These are phyloP conservation scores for Colletotrichum horii DNA, from an alignment of 2,329 filamentous ascomycete species.

Conservation along the genomic window DNA sequence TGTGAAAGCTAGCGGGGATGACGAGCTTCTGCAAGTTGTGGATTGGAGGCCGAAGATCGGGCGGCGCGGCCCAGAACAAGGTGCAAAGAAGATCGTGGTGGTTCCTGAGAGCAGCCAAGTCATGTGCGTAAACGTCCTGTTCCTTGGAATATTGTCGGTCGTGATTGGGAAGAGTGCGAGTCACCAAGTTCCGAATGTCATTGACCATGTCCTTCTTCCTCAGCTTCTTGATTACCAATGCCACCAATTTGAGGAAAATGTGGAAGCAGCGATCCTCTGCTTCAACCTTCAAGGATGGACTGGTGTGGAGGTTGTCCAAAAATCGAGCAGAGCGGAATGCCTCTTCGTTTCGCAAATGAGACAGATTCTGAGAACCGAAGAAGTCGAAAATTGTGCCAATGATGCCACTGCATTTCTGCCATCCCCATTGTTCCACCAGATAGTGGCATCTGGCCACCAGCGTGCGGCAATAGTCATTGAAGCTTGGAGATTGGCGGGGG, in stretches of 20 bases:
- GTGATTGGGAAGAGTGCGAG: constrained; percentile 69
- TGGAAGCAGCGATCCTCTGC: constrained; percentile 69
- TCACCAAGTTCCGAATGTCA: constrained; percentile 65
- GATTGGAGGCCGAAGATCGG: constrained; percentile 56
- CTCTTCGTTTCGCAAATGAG: constrained; percentile 69
- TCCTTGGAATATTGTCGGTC: constrained; percentile 69
- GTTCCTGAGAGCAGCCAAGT: constrained; percentile 69
- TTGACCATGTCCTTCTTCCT: constrained; percentile 53
- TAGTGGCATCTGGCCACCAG: constrained; percentile 66
- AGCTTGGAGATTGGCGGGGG: constrained; percentile 59
- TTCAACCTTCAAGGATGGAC: constrained; percentile 54
- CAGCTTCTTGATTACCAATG: constrained; percentile 59
- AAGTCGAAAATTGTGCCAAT: constrained; percentile 71
- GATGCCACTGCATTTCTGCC: constrained; percentile 62
- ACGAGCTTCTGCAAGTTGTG: constrained; percentile 66
- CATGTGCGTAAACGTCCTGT: constrained; percentile 61
- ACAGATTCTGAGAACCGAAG: constrained; percentile 66
- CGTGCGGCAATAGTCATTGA: constrained; percentile 69
- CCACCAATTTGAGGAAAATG: constrained; percentile 69
- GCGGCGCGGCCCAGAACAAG: constrained; percentile 68
- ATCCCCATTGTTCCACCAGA: constrained; percentile 69
- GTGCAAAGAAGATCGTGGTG: constrained; percentile 73
- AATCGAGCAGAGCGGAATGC: constrained; percentile 66
- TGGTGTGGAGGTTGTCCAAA: constrained; percentile 56
- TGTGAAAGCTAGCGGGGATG: constrained; percentile 64